Conservation (phyloP, 805 yeast genomes). For the Candida xiaguanensis region DNA sequence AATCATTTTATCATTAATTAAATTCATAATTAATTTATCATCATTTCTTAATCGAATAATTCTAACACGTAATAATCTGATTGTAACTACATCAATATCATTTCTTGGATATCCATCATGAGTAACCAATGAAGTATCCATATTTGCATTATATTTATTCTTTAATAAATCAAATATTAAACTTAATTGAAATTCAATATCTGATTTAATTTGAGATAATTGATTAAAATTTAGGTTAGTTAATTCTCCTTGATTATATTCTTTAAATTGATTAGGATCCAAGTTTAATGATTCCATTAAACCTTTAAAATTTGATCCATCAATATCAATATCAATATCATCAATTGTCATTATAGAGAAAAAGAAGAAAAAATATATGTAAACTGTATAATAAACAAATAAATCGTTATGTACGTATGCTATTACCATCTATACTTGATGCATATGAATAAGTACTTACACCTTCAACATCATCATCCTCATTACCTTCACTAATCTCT, state of each 20-base stretch:
- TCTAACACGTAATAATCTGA: conserved; percentile 58
- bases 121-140: conserved; percentile 63
- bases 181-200: conserved; percentile 24
- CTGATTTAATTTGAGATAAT: conserved; percentile 13
- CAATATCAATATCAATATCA: conserved; percentile 11
- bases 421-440: conserved; percentile 23
- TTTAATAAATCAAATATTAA: conserved; percentile 40
- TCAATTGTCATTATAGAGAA: conserved; percentile 11
- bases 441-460: conserved; percentile 43
- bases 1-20: conserved; percentile 45
- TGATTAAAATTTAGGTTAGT: conserved; percentile 13
- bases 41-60: conserved; percentile 74
- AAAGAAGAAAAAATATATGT: background rate
- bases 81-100: conserved; percentile 73
- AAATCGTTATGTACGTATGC: background rate
- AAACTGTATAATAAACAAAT: background rate
- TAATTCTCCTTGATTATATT: conserved; percentile 18
- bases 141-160: conserved; percentile 46
- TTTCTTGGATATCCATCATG: conserved; percentile 81
- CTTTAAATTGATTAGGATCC: conserved; percentile 18
- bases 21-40: conserved; percentile 43
- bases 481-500: conserved; percentile 53
- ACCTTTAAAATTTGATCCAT: conserved; percentile 19
- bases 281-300: conserved; percentile 26
- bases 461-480: conserved; percentile 41